These are phyloP conservation scores for Colletotrichum sublineola DNA, from an alignment of 2,329 filamentous ascomycete genomes.

Conservation along the genomic window DNA sequence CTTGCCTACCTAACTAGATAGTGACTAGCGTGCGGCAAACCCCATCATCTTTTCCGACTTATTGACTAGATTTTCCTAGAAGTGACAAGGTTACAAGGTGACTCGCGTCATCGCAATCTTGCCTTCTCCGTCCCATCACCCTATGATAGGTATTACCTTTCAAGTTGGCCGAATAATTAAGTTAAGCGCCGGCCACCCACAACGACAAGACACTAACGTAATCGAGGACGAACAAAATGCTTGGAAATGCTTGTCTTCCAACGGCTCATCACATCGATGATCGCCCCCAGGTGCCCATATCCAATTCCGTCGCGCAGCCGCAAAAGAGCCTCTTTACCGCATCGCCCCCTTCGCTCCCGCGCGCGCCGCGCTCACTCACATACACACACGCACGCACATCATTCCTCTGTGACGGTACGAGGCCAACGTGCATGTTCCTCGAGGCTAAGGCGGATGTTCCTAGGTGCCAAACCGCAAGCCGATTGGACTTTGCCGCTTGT, in stretches of 20 bases:
- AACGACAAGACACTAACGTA: constrained; percentile 30
- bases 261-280: background rate
- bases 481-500: constrained; percentile 28
- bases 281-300: background rate
- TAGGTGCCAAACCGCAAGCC: constrained; percentile 25
- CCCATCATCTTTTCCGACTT: background rate
- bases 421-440: constrained; percentile 36
- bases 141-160: constrained; percentile 30
- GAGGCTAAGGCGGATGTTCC: constrained; percentile 19
- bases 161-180: constrained; percentile 29
- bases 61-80: constrained; percentile 9
- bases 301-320: background rate
- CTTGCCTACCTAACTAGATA: background rate
- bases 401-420: constrained; percentile 27
- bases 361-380: background rate
- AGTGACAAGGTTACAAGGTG: background rate
- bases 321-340: constrained; percentile 17
- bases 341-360: too few species aligned
- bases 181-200: constrained; percentile 34
- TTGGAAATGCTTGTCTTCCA: constrained; percentile 3
- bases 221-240: constrained; percentile 10
- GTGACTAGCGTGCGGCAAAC: background rate
- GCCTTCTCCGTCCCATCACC: constrained; percentile 1
- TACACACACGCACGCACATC: background rate
- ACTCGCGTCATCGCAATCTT: constrained; percentile 10